These are phyloP conservation scores for Annona cherimola DNA, from an alignment of 164 flowering plant species.

Conservation along the genomic window DNA sequence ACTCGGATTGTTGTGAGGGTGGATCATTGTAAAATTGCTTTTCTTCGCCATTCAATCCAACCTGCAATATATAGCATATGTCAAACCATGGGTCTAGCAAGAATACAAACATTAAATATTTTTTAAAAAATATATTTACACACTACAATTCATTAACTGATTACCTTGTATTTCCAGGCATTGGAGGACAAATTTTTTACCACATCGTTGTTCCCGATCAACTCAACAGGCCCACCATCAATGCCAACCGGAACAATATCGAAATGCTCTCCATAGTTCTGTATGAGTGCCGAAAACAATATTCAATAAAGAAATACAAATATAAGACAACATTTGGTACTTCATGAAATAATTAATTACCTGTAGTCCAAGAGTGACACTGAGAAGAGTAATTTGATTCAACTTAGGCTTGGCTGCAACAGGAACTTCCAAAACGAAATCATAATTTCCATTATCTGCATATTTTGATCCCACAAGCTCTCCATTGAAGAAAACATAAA, in stretches of 20 bases:
- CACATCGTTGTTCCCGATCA: conserved; percentile 32
- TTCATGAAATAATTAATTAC: conserved; percentile 13
- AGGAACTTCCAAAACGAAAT: conserved; percentile 25
- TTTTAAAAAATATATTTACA: too few species aligned
- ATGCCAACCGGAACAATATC: too few species aligned
- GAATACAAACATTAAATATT: too few species aligned
- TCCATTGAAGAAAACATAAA: too few species aligned
- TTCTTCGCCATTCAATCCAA: conserved; percentile 41
- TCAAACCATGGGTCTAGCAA: not conserved
- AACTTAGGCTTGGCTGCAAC: conserved; percentile 30
- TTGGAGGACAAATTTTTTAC: conserved; percentile 47
- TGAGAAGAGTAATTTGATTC: conserved; percentile 49
- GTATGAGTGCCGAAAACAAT: too few species aligned
- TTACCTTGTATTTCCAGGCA: conserved; percentile 45
- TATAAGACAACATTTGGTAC: not conserved
- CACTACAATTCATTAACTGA: not conserved
- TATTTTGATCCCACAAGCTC: too few species aligned
- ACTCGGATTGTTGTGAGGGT: conserved; percentile 13
- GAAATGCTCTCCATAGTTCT: too few species aligned
- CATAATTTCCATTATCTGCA: too few species aligned
- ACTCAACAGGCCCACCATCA: conserved; percentile 39
- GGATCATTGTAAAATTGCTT: conserved; percentile 14
- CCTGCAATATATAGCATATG: conserved; percentile 4
- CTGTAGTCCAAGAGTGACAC: conserved; percentile 50
- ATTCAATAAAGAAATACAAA: too few species aligned